These are phyloP conservation scores for Mariannaea sp. DNA, from an alignment of 2,329 filamentous ascomycete species.

Conservation along the genomic window DNA sequence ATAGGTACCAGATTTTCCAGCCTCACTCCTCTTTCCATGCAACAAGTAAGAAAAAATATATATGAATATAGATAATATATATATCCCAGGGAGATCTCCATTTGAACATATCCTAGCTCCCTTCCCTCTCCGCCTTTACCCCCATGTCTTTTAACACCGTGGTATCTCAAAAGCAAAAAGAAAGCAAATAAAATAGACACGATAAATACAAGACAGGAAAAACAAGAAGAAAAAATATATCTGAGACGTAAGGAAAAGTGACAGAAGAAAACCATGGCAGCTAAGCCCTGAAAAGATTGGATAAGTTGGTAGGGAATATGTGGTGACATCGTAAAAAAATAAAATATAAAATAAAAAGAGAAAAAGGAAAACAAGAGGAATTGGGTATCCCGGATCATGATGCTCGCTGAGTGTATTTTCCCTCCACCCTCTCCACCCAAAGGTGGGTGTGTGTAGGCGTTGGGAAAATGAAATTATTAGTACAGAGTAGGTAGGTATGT, in stretches of 20 bases:
- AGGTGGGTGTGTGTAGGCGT: slow-evolving; percentile 15
- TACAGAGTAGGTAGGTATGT: slow-evolving; percentile 31
- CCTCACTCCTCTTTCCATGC: slow-evolving; percentile 7
- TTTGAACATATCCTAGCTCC: slow-evolving; percentile 11
- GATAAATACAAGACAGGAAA: slow-evolving; percentile 3
- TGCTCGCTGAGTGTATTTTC: slow-evolving; percentile 19
- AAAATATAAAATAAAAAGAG: no score
- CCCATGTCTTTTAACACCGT: slow-evolving; percentile 28
- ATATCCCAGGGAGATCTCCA: not conserved
- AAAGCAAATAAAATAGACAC: slow-evolving; percentile 21
- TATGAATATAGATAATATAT: slow-evolving; percentile 1
- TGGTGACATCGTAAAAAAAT: slow-evolving; percentile 29
- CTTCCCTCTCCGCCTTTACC: slow-evolving; percentile 2
- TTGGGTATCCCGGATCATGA: slow-evolving; percentile 34
- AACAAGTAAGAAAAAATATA: slow-evolving; percentile 8
- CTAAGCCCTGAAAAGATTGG: slow-evolving; percentile 4
- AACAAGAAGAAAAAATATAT: slow-evolving; percentile 2
- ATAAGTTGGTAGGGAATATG: slow-evolving; percentile 12
- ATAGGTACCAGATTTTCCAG: not conserved
- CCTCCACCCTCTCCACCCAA: slow-evolving; percentile 27
- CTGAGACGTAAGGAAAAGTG: slow-evolving; percentile 9
- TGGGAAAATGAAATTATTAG: slow-evolving; percentile 29
- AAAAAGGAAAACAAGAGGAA: slow-evolving; percentile 28
- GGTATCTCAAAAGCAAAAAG: slow-evolving; percentile 36
- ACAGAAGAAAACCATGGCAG: slow-evolving; percentile 15